Conservation (phyloP, 2,329 filamentous ascomycete genomes). For the Paramyrothecium sp. region DNA sequence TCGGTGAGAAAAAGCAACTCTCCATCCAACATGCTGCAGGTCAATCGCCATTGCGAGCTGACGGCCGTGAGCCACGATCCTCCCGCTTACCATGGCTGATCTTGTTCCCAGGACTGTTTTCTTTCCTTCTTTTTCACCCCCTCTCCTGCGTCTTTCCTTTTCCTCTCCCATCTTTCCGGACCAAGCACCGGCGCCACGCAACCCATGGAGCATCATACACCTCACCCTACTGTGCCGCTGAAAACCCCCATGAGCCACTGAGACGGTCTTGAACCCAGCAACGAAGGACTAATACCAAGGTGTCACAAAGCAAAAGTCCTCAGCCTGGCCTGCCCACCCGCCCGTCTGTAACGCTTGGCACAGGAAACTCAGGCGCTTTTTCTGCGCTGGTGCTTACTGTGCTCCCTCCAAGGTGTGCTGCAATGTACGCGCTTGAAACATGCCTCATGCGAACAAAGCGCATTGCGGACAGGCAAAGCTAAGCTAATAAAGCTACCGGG, state of each 20-base stretch:
- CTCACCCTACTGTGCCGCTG: too few relatives aligned
- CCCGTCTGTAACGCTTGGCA: background rate
- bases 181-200: too few relatives aligned
- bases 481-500: background rate
- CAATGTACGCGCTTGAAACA: background rate
- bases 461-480: background rate
- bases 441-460: background rate
- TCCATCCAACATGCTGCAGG: background rate
- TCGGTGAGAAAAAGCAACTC: background rate
- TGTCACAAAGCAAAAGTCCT: background rate
- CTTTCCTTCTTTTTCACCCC: background rate
- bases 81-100: background rate
- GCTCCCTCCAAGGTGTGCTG: background rate
- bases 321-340: background rate
- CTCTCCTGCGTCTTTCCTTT: background rate
- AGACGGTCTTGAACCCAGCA: too few relatives aligned
- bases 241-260: too few relatives aligned
- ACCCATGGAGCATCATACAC: too few relatives aligned
- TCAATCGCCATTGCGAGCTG: background rate
- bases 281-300: background rate
- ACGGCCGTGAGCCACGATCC: background rate
- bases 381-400: too few relatives aligned
- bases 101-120: background rate
- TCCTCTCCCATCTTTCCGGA: background rate
- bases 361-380: background rate